Evolutionary conservation across 164 flowering plant species (phyloP).

Genomic region (Magnolia kwangsiensis): DNA sequence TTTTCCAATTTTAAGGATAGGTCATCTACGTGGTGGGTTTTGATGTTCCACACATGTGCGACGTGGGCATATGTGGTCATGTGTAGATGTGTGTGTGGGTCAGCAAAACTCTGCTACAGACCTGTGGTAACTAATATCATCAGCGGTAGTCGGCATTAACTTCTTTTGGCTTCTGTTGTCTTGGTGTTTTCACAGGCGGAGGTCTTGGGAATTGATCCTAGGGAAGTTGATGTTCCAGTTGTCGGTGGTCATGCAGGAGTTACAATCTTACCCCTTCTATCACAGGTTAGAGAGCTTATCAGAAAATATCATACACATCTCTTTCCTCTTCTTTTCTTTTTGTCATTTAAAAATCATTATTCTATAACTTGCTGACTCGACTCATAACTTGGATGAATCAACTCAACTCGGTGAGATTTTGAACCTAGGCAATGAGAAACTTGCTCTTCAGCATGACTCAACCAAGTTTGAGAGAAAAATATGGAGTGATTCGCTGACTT

Average conservation of each 20-base stretch:
- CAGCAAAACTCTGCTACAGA: neutral
- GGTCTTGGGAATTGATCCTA: constrained; percentile 45
- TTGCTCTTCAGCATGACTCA: no score
- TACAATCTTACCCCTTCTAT: constrained; percentile 36
- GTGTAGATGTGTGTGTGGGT: neutral
- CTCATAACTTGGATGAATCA: no score
- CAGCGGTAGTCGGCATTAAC: neutral
- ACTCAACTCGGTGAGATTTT: no score
- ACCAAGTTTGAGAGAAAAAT: no score
- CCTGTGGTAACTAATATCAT: neutral
- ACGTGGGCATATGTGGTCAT: neutral
- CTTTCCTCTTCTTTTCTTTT: neutral
- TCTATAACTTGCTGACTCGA: no score
- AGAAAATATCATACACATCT: neutral
- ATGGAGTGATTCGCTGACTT: no score
- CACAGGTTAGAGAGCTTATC: constrained; percentile 14
- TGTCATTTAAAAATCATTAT: neutral
- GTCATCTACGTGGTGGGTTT: no score
- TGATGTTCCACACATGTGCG: no score
- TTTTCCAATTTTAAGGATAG: no score
- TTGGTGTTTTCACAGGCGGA: constrained; percentile 42
- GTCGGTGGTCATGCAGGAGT: constrained; percentile 41
- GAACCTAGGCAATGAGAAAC: no score
- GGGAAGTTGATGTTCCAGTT: constrained; percentile 39
- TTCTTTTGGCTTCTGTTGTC: neutral